Percentiles rank a stretch among this genome's conserved stretches.
Evolutionary conservation across 116 monocot species (phyloP).

Genomic region (Trichopus zeylanicus): DNA sequence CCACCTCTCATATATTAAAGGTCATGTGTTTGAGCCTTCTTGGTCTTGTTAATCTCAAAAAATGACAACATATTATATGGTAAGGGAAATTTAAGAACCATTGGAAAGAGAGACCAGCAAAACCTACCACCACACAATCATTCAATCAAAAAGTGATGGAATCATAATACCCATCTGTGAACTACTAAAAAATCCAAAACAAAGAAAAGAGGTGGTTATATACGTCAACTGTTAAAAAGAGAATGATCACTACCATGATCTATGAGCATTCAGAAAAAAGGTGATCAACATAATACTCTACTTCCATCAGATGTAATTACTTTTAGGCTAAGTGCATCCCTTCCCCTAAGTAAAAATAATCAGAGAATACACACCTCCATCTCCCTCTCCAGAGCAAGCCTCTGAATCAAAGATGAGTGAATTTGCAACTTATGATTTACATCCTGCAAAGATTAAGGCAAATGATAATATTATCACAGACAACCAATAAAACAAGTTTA

Average conservation of each 20-base stretch:
- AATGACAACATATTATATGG: too few species aligned
- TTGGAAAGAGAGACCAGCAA: too few species aligned
- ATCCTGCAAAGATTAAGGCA: conserved; percentile 26
- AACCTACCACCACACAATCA: too few species aligned
- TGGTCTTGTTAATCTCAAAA: too few species aligned
- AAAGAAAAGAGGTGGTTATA: too few species aligned
- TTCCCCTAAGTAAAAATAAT: neutral
- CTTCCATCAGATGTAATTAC: neutral
- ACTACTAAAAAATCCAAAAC: too few species aligned
- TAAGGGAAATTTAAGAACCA: too few species aligned
- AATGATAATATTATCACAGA: neutral
- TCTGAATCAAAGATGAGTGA: conserved; percentile 53
- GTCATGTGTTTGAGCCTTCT: too few species aligned
- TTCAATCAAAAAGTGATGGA: neutral
- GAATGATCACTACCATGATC: neutral
- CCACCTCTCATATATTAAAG: too few species aligned
- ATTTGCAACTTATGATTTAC: conserved; percentile 31
- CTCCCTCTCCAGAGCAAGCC: conserved; percentile 53
- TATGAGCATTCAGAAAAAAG: neutral
- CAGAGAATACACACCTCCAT: conserved; percentile 37
- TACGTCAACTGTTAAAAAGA: too few species aligned
- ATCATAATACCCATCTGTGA: neutral
- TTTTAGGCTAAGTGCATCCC: neutral
- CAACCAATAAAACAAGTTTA: neutral
- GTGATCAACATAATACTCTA: too few species aligned